Conservation (phyloP, 2,329 filamentous ascomycete species). For the Talaromyces atroroseus region DNA sequence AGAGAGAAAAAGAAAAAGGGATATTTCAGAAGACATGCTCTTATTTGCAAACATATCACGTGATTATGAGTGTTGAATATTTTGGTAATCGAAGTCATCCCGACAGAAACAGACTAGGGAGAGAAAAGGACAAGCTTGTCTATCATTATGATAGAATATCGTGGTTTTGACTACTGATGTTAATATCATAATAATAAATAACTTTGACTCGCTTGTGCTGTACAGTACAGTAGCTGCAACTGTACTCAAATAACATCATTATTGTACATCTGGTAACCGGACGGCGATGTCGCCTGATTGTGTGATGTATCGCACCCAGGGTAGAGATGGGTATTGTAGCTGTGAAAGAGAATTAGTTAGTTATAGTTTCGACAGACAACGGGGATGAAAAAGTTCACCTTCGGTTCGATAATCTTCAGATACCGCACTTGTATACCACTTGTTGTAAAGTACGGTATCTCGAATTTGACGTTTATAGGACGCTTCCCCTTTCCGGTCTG, state of each 20-base stretch:
- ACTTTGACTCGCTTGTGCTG: not conserved
- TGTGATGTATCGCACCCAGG: constrained; percentile 98
- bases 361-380: not conserved
- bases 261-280: constrained; percentile 83
- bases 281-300: constrained; percentile 97
- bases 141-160: not conserved
- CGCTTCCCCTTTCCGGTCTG: constrained; percentile 78
- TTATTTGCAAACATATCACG: no score
- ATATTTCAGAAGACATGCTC: no score
- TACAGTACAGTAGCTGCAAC: not conserved
- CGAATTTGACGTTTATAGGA: constrained; percentile 98
- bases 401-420: constrained; percentile 97
- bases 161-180: not conserved
- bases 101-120: not conserved
- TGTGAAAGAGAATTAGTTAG: constrained; percentile 33
- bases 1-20: not conserved
- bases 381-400: constrained; percentile 56
- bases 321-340: constrained; percentile 96
- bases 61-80: no score
- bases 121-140: not conserved
- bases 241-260: constrained; percentile 25
- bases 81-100: not conserved
- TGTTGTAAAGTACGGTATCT: constrained; percentile 99
- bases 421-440: constrained; percentile 98
- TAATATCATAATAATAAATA: not conserved